Percentiles rank a stretch among this genome's conserved stretches.
Conservation (phyloP, 768 basidiomycete species). For the Boletales sp. region DNA sequence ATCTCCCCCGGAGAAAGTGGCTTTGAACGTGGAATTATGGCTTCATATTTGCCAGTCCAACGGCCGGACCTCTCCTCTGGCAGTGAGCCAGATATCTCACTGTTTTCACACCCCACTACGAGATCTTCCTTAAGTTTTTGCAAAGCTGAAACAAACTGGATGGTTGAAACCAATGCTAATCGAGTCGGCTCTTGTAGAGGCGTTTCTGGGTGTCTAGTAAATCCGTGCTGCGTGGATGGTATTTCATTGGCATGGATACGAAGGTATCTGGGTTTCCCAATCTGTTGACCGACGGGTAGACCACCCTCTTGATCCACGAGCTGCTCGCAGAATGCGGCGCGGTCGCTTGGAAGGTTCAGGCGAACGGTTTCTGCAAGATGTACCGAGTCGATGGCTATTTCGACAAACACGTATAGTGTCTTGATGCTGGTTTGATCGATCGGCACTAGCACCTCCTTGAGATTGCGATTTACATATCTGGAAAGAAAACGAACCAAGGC, state of each 20-base stretch:
- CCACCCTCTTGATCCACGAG: conserved; percentile 54
- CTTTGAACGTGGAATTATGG: conserved; percentile 78
- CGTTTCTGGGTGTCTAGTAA: conserved; percentile 14
- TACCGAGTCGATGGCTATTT: conserved; percentile 85
- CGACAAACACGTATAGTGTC: conserved; percentile 96
- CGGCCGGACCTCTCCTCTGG: conserved; percentile 16
- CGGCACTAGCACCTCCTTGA: conserved; percentile 57
- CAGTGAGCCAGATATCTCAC: not conserved
- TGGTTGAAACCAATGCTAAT: conserved; percentile 92
- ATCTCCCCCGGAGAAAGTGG: conserved; percentile 97
- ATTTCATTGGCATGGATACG: conserved; percentile 20
- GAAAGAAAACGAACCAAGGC: conserved; percentile 63
- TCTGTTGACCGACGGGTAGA: conserved; percentile 46
- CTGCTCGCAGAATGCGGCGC: conserved; percentile 58
- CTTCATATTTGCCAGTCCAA: conserved; percentile 68
- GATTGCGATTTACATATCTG: not conserved
- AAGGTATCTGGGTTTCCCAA: conserved; percentile 43
- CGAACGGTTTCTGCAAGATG: conserved; percentile 85
- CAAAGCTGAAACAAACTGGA: conserved; percentile 93
- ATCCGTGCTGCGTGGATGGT: conserved; percentile 2
- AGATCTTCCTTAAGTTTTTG: conserved; percentile 84
- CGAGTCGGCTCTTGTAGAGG: conserved; percentile 46
- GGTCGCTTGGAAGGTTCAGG: conserved; percentile 82
- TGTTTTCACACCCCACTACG: conserved; percentile 34
- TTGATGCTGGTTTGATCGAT: conserved; percentile 92